Conservation (phyloP, 768 basidiomycete genomes). For the Naganishia onofrii region DNA sequence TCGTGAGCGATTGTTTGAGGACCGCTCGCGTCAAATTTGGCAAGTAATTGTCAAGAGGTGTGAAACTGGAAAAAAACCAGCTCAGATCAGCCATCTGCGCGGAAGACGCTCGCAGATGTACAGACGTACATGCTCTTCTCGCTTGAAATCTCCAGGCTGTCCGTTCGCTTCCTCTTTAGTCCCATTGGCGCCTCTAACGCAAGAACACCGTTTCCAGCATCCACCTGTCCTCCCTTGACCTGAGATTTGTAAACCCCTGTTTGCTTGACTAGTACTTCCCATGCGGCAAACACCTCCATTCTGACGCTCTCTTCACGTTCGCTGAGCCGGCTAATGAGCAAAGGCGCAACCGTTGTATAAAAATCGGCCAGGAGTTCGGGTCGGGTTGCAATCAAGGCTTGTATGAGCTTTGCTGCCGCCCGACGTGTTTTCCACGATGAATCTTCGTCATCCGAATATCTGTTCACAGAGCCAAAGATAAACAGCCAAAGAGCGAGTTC, state of each 20-base stretch:
- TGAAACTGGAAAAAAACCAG: conserved; percentile 48
- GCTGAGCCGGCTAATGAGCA: conserved; percentile 83
- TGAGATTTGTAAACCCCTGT: conserved; percentile 63
- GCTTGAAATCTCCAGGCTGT: conserved; percentile 22
- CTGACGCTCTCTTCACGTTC: conserved; percentile 95
- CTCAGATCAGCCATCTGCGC: background rate
- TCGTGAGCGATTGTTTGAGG: conserved; percentile 78
- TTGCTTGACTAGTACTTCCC: conserved; percentile 75
- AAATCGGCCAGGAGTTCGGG: conserved; percentile 77
- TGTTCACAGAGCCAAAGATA: conserved; percentile 45
- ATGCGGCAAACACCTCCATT: conserved; percentile 86
- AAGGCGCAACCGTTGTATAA: conserved; percentile 80
- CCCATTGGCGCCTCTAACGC: conserved; percentile 54
- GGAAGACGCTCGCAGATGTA: background rate
- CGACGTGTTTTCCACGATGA: conserved; percentile 96
- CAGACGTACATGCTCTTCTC: conserved; percentile 1
- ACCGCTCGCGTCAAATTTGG: conserved; percentile 75
- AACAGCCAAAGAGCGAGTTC: background rate
- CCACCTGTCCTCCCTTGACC: background rate
- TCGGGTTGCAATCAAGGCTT: conserved; percentile 80
- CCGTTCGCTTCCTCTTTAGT: conserved; percentile 55
- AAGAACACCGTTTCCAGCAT: conserved; percentile 59
- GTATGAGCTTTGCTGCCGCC: conserved; percentile 82
- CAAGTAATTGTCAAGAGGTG: conserved; percentile 70
- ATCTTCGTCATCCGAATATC: conserved; percentile 97